Conservation (phyloP, 139 green algal species). For the Tetradesmus obliquus region DNA sequence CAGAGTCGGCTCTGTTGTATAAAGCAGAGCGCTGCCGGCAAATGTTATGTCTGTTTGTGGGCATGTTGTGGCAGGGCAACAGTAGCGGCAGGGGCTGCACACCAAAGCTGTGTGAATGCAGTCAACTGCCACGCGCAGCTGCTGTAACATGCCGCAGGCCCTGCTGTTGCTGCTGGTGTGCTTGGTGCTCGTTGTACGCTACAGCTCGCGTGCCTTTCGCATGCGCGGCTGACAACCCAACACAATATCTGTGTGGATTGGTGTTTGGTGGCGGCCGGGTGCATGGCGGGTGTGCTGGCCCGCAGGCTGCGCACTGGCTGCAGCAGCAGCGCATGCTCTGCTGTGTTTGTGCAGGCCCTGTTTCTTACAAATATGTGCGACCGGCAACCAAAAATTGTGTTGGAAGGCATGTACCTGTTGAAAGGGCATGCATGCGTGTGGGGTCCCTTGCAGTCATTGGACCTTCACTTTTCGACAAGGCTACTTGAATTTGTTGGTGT, state of each 20-base stretch:
- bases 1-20: not conserved
- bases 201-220: not conserved
- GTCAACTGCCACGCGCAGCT: not conserved
- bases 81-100: not conserved
- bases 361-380: not conserved
- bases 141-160: not conserved
- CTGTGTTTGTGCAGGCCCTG: not conserved
- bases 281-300: not conserved
- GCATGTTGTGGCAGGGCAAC: not conserved
- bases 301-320: not conserved
- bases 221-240: not conserved
- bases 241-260: not conserved
- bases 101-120: not conserved
- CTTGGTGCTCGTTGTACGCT: not conserved
- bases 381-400: too few relatives aligned
- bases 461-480: not conserved
- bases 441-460: not conserved
- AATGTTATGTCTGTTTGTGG: not conserved
- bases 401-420: not conserved
- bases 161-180: not conserved
- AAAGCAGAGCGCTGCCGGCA: not conserved
- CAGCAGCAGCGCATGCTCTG: not conserved
- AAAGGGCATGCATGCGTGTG: not conserved
- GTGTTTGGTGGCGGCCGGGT: not conserved
- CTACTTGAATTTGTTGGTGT: not conserved